Evolutionary conservation across 257 asterid species (phyloP).

Genomic region (Coffea eugenioides): DNA sequence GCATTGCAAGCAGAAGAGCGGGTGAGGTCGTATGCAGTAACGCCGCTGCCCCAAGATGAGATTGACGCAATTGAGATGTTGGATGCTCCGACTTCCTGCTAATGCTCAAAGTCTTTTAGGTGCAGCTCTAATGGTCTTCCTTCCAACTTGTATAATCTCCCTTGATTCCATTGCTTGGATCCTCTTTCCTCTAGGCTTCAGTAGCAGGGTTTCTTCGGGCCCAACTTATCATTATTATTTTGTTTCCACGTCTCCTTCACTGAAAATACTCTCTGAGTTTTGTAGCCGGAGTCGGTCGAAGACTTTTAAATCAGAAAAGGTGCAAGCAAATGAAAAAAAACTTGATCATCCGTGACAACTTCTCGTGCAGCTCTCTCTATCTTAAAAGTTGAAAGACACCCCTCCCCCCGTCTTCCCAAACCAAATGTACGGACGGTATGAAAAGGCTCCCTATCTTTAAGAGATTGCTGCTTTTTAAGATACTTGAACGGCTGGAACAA

Average conservation of each 20-base stretch:
- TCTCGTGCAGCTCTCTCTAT: not conserved
- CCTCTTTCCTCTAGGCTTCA: too few species aligned
- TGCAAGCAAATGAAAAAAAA: not conserved
- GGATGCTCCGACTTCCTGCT: not conserved
- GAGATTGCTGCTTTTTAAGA: not conserved
- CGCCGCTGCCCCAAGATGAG: conserved; percentile 32
- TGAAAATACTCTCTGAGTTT: too few species aligned
- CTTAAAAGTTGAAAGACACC: not conserved
- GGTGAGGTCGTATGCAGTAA: conserved; percentile 25
- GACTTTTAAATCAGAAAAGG: not conserved
- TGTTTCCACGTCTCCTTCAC: not conserved
- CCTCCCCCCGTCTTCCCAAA: too few species aligned
- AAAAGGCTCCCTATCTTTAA: too few species aligned
- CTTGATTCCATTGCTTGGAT: not conserved
- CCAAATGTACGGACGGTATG: too few species aligned
- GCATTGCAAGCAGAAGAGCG: conserved; percentile 60
- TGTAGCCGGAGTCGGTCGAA: not conserved
- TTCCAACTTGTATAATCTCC: too few species aligned
- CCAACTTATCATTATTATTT: not conserved
- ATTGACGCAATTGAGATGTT: conserved; percentile 23
- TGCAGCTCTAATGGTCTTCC: not conserved
- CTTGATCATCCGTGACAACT: not conserved
- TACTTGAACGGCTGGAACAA: not conserved
- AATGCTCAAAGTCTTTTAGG: not conserved
- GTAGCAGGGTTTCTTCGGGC: not conserved